Conservation (phyloP, 805 yeast genomes). For the Wickerhamomyces alni region DNA sequence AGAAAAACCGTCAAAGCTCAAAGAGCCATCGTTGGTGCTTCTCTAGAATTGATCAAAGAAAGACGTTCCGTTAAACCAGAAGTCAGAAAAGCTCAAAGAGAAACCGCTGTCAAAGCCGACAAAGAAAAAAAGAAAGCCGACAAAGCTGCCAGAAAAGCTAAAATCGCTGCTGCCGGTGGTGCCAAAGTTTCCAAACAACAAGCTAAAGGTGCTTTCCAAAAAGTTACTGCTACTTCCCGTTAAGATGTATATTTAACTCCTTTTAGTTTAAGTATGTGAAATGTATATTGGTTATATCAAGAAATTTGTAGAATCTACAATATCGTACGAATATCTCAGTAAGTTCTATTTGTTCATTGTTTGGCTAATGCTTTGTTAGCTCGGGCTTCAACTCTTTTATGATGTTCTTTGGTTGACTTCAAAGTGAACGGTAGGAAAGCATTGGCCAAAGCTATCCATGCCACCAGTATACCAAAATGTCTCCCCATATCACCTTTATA, state of each 20-base stretch:
- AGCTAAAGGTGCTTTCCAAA: slow-evolving; percentile 97
- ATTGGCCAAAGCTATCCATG: slow-evolving; percentile 51
- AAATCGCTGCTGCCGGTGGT: slow-evolving; percentile 70
- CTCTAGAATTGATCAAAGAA: slow-evolving; percentile 96
- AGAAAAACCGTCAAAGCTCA: slow-evolving; percentile 98
- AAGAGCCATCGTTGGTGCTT: slow-evolving; percentile 99
- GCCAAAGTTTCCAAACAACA: slow-evolving; percentile 87
- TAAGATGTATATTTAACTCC: slow-evolving; percentile 34
- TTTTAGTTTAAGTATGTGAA: slow-evolving; percentile 4
- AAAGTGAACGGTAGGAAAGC: slow-evolving; percentile 31
- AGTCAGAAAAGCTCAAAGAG: slow-evolving; percentile 97
- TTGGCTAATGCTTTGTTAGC: neutral
- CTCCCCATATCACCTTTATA: slow-evolving; percentile 53
- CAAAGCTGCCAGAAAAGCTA: slow-evolving; percentile 93
- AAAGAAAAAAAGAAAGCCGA: slow-evolving; percentile 87
- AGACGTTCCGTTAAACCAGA: slow-evolving; percentile 95
- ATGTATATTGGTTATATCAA: slow-evolving; percentile 9
- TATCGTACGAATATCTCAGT: too few relatives aligned
- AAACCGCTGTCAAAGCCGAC: slow-evolving; percentile 75
- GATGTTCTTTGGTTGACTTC: neutral
- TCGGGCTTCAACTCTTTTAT: neutral
- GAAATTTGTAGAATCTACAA: too few relatives aligned
- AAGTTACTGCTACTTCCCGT: slow-evolving; percentile 96
- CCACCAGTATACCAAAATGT: slow-evolving; percentile 50
- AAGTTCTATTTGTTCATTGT: too few relatives aligned